A percentile compares a stretch with the other conserved stretches of the same genome.
These are phyloP conservation scores for Trichoderma sp. DNA, from an alignment of 2,329 filamentous ascomycete genomes.

Conservation along the genomic window DNA sequence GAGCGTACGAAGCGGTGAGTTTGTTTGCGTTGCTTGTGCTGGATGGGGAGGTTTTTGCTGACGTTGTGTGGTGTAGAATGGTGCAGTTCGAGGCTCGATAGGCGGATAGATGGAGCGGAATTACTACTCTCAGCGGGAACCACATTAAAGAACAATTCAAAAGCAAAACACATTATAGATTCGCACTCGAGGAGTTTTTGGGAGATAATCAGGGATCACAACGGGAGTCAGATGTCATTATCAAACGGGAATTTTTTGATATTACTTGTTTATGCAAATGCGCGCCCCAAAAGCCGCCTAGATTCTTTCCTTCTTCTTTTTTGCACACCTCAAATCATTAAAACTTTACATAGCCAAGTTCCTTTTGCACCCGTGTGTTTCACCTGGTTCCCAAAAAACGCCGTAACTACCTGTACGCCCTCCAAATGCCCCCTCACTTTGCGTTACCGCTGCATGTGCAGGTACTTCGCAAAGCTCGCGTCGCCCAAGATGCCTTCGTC, in stretches of 20 bases:
- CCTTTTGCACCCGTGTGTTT: constrained; percentile 11
- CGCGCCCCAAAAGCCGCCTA: constrained; percentile 2
- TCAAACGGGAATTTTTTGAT: constrained; percentile 12
- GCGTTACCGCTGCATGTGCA: constrained; percentile 44
- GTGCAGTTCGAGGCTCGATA: constrained; percentile 96
- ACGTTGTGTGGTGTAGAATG: constrained; percentile 61
- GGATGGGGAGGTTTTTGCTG: neutral
- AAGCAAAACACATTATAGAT: neutral
- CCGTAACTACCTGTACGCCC: neutral
- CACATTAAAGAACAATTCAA: neutral
- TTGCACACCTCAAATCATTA: neutral
- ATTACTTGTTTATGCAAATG: constrained; percentile 17
- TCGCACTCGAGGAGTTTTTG: constrained; percentile 21
- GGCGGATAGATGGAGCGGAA: neutral
- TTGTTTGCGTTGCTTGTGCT: neutral
- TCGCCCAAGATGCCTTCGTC: constrained; percentile 51
- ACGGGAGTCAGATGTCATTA: neutral
- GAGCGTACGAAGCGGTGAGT: constrained; percentile 92
- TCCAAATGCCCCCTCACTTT: neutral
- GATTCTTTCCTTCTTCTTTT: neutral
- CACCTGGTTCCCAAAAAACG: constrained; percentile 8
- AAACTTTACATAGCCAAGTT: neutral
- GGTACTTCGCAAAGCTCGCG: constrained; percentile 62
- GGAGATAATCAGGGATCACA: constrained; percentile 3
- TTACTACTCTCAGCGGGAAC: neutral